phyloP scores from a whole-genome alignment of 2,329 filamentous ascomycete species.

The Penicillium occitanis region DNA sequence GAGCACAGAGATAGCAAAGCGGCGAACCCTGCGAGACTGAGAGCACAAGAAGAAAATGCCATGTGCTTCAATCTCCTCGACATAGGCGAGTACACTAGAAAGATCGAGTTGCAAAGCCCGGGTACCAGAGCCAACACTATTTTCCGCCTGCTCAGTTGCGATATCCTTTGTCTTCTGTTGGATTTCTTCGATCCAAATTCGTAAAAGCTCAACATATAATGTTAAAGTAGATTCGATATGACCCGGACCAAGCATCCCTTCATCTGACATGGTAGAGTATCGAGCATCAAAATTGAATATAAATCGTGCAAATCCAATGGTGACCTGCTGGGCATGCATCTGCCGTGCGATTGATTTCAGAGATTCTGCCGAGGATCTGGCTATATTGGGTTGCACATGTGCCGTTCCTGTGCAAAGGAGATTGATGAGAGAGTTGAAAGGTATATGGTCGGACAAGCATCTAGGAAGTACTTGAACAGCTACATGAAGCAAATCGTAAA shows the following conservation, averaged over 20 bases:
- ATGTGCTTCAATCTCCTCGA: constrained; percentile 95
- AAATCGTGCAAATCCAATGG: constrained; percentile 92
- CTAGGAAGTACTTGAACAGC: constrained; percentile 92
- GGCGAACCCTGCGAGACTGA: constrained; percentile 82
- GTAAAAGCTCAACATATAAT: constrained; percentile 87
- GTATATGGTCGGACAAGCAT: constrained; percentile 87
- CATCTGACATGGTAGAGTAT: constrained; percentile 97
- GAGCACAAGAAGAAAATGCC: constrained; percentile 97
- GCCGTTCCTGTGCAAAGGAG: constrained; percentile 94
- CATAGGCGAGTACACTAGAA: constrained; percentile 84
- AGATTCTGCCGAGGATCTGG: constrained; percentile 85
- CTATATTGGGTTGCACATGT: constrained; percentile 90
- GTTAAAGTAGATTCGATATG: constrained; percentile 94
- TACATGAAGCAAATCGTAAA: constrained; percentile 93
- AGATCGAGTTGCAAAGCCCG: constrained; percentile 77
- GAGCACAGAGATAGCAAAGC: constrained; percentile 88
- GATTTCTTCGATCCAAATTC: constrained; percentile 98
- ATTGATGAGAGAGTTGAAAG: constrained; percentile 91
- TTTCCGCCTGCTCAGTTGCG: constrained; percentile 63
- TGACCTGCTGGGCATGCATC: constrained; percentile 89
- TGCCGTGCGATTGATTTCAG: constrained; percentile 94
- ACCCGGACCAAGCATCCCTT: constrained; percentile 87
- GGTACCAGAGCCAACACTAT: constrained; percentile 61
- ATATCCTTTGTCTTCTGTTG: constrained; percentile 78
- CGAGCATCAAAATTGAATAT: constrained; percentile 98